phyloP scores from a whole-genome alignment of 192 early-diverging fungal species.

The Coemansia sp. region DNA sequence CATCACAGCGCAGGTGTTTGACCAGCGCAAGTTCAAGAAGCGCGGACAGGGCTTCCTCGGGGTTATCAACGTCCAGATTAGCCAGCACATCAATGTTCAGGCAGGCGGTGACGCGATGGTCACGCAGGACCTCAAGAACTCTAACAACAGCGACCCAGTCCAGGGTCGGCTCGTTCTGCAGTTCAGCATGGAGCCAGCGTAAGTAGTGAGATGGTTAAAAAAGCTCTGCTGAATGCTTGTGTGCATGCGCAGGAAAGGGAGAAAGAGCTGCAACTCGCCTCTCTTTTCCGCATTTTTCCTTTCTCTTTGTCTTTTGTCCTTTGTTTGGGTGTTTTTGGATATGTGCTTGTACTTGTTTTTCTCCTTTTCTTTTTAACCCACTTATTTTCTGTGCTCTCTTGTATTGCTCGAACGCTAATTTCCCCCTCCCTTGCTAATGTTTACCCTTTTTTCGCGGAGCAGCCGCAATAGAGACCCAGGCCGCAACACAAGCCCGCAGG shows the following conservation, averaged over 20 bases:
- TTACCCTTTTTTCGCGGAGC: slow-evolving; percentile 51
- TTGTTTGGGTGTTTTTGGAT: slow-evolving; percentile 3
- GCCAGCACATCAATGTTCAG: slow-evolving; percentile 77
- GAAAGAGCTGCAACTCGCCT: slow-evolving; percentile 2
- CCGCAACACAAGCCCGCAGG: slow-evolving; percentile 16
- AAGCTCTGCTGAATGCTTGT: slow-evolving; percentile 57
- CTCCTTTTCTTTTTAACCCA: not conserved
- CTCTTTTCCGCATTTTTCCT: slow-evolving; percentile 31
- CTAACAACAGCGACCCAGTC: slow-evolving; percentile 77
- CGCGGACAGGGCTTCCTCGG: slow-evolving; percentile 90
- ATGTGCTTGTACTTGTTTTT: not conserved
- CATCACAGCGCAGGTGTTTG: slow-evolving; percentile 94
- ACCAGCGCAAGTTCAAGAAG: slow-evolving; percentile 96
- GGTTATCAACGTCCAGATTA: slow-evolving; percentile 83
- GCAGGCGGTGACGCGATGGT: slow-evolving; percentile 67
- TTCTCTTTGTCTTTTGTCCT: slow-evolving; percentile 12
- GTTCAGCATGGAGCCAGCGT: slow-evolving; percentile 26
- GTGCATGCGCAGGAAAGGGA: not conserved
- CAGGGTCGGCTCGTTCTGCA: slow-evolving; percentile 74
- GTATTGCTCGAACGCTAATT: not conserved
- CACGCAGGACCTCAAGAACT: slow-evolving; percentile 87
- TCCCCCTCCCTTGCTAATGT: slow-evolving; percentile 37
- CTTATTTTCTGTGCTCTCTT: not conserved
- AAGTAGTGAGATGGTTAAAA: not conserved
- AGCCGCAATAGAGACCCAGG: slow-evolving; percentile 41